These are phyloP conservation scores for Wickerhamiella azymoides DNA, from an alignment of 805 yeast species.

Conservation along the genomic window DNA sequence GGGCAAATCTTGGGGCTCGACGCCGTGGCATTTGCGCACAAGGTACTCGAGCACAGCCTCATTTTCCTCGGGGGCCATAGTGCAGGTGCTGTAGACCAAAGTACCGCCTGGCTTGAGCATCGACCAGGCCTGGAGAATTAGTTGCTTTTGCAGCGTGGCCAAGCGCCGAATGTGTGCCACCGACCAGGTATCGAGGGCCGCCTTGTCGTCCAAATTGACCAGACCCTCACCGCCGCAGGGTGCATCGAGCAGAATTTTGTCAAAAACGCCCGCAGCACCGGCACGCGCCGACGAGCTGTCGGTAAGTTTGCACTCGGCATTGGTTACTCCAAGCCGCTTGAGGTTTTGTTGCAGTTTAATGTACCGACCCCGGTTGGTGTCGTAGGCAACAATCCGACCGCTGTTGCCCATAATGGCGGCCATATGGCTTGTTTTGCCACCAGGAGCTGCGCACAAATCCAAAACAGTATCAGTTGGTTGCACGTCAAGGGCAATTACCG, in stretches of 20 bases:
- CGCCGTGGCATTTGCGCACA: conserved; percentile 4
- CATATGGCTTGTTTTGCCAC: conserved; percentile 88
- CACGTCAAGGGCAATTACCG: conserved; percentile 4
- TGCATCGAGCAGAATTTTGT: conserved; percentile 42
- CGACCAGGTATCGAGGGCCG: conserved; percentile 7
- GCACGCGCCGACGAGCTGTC: conserved; percentile 1
- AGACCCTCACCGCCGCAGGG: conserved; percentile 63
- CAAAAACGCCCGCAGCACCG: conserved; percentile 43
- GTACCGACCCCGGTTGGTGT: conserved; percentile 75
- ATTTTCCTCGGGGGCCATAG: conserved; percentile 85
- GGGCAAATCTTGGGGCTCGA: not conserved
- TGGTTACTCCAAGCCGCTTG: conserved; percentile 52
- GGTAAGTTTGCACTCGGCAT: conserved; percentile 41
- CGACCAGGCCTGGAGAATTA: conserved; percentile 61
- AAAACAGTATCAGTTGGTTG: conserved; percentile 21
- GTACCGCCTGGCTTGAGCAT: conserved; percentile 57
- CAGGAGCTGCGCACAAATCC: conserved; percentile 97
- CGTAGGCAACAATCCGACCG: conserved; percentile 18
- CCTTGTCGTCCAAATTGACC: conserved; percentile 52
- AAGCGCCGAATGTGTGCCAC: conserved; percentile 6
- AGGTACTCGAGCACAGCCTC: conserved; percentile 29
- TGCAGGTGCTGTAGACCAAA: conserved; percentile 87
- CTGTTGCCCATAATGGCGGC: conserved; percentile 42
- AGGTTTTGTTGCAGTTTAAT: conserved; percentile 53
- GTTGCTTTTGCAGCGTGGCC: conserved; percentile 6